These are phyloP conservation scores for Saitozyma sp. DNA, from an alignment of 768 basidiomycete genomes.

Conservation along the genomic window DNA sequence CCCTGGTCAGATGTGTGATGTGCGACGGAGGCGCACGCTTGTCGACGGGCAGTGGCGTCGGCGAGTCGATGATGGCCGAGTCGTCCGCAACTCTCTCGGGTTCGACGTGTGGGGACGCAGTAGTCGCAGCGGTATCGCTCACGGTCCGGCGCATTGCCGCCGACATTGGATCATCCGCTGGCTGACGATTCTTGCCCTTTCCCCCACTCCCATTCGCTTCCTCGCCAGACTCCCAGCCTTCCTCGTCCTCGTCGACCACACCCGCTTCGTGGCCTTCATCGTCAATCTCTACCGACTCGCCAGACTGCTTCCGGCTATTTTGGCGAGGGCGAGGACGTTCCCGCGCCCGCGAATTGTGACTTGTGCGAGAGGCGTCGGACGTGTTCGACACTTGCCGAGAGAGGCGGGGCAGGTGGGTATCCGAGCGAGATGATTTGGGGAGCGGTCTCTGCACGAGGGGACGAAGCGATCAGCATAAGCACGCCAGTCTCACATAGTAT, in stretches of 20 bases:
- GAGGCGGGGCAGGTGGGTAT: constrained; percentile 36
- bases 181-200: not conserved
- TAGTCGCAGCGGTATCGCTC: constrained; percentile 33
- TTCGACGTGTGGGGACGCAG: no score
- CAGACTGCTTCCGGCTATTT: constrained; percentile 16
- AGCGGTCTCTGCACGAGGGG: constrained; percentile 31
- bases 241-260: constrained; percentile 26
- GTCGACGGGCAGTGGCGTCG: not conserved
- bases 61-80: constrained; percentile 7
- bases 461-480: constrained; percentile 1
- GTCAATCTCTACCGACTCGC: constrained; percentile 20
- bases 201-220: constrained; percentile 17
- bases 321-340: constrained; percentile 10
- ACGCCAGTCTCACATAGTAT: not conserved
- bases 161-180: constrained; percentile 1
- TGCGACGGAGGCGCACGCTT: not conserved
- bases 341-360: constrained; percentile 2
- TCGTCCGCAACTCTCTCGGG: not conserved
- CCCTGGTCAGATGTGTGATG: constrained; percentile 26
- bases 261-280: constrained; percentile 19
- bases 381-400: constrained; percentile 34
- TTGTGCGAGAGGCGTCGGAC: constrained; percentile 22
- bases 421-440: constrained; percentile 33
- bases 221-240: constrained; percentile 39
- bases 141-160: constrained; percentile 31